Conservation (phyloP, 2,329 filamentous ascomycete genomes). For the Hypomyces perniciosus region DNA sequence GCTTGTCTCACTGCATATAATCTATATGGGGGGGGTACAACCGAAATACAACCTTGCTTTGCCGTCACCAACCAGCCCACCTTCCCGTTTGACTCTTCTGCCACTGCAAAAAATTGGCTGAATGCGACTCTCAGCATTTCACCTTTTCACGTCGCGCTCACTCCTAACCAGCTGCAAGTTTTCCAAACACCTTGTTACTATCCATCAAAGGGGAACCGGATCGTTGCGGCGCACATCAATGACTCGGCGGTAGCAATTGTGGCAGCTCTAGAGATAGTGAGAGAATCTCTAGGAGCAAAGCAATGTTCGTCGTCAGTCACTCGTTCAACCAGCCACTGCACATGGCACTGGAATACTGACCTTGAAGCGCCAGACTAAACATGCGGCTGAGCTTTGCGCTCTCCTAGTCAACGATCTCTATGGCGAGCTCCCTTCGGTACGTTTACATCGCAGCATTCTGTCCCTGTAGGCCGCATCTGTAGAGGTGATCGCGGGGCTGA, state of each 20-base stretch:
- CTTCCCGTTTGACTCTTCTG: constrained; percentile 13
- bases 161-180: background rate
- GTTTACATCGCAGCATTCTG: constrained; percentile 3
- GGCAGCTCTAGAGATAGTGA: constrained; percentile 72
- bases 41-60: constrained; percentile 1
- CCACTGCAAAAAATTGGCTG: constrained; percentile 15
- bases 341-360: constrained; percentile 18
- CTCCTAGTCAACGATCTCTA: constrained; percentile 84
- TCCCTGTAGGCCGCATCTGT: background rate
- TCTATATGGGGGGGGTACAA: constrained; percentile 25
- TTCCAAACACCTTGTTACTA: background rate
- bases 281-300: constrained; percentile 69
- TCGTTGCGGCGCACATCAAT: constrained; percentile 38
- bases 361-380: constrained; percentile 50
- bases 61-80: constrained; percentile 14
- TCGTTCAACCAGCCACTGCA: constrained; percentile 16
- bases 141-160: constrained; percentile 2
- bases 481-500: constrained; percentile 21
- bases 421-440: constrained; percentile 86
- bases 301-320: constrained; percentile 47
- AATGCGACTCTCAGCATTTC: constrained; percentile 11
- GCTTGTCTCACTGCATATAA: no score
- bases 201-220: background rate
- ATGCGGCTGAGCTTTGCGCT: constrained; percentile 80
- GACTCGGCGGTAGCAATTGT: constrained; percentile 62